Evolutionary conservation across 148 eudicot genomes (phyloP).

Genomic region (Rhododendron ferrugineum): DNA sequence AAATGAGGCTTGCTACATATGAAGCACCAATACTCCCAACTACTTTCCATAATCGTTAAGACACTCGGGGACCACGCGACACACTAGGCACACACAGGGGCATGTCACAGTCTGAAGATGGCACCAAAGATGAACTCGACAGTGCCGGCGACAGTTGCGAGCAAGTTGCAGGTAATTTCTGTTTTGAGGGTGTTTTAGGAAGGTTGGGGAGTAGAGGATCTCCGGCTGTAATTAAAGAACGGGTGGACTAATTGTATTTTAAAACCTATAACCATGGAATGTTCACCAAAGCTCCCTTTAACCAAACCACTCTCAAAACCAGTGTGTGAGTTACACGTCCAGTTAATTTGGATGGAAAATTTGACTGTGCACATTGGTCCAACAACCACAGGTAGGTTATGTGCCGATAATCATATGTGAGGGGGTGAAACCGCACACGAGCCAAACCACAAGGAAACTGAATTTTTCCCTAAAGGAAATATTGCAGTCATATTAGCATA

Average conservation of each 20-base stretch:
- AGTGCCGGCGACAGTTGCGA: too few species aligned
- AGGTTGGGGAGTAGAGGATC: background rate
- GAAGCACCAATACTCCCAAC: background rate
- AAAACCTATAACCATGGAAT: background rate
- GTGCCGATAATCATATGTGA: background rate
- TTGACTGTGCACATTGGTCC: background rate
- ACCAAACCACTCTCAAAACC: too few species aligned
- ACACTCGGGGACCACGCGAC: background rate
- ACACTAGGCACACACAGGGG: background rate
- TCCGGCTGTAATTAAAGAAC: background rate
- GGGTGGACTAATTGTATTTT: background rate
- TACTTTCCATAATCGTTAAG: background rate
- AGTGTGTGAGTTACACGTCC: too few species aligned
- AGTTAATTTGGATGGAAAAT: background rate
- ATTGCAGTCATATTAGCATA: background rate
- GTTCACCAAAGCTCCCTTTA: background rate
- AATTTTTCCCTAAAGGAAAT: background rate
- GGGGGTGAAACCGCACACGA: background rate
- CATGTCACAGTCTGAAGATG: too few species aligned
- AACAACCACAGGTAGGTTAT: background rate
- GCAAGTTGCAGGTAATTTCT: too few species aligned
- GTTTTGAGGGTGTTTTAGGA: background rate
- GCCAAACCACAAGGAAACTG: background rate
- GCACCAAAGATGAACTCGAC: too few species aligned
- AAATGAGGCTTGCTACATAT: background rate